phyloP scores from a whole-genome alignment of 2,329 filamentous ascomycete genomes.

The Chaetomiaceae sp. region DNA sequence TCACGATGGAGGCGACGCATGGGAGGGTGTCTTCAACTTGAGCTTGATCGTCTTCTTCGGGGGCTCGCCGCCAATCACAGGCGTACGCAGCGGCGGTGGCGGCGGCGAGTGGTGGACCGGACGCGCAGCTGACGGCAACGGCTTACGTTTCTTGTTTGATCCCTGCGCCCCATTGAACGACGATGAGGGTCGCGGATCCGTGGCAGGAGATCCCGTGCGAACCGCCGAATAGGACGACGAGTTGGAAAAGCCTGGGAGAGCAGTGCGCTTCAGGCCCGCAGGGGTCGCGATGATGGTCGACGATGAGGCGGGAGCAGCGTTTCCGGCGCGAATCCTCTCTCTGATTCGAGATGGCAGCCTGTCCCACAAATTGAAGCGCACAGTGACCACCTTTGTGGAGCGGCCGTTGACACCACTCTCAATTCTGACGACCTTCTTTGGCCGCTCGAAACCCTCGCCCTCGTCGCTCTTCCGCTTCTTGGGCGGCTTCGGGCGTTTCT shows the following conservation, averaged over 20 bases:
- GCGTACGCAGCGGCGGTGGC: not conserved
- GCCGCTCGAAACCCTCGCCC: constrained; percentile 20
- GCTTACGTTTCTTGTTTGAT: constrained; percentile 21
- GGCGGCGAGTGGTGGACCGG: not conserved
- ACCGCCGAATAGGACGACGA: not conserved
- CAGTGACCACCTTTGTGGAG: constrained; percentile 21
- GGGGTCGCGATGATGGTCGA: constrained; percentile 24
- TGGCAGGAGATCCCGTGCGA: not conserved
- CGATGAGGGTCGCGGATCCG: not conserved
- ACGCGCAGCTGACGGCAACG: constrained; percentile 22
- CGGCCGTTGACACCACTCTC: constrained; percentile 15
- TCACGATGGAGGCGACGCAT: constrained; percentile 11
- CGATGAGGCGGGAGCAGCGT: not conserved
- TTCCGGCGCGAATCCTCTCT: constrained; percentile 7
- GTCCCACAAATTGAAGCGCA: constrained; percentile 23
- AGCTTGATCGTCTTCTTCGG: constrained; percentile 12
- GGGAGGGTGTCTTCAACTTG: constrained; percentile 19
- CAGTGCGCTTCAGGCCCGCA: constrained; percentile 10
- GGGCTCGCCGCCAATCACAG: not conserved
- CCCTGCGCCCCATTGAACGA: not conserved
- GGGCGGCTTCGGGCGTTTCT: constrained; percentile 22
- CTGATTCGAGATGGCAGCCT: constrained; percentile 15
- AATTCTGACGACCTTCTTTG: constrained; percentile 28
- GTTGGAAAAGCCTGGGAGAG: not conserved
- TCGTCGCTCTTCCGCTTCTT: constrained; percentile 32